Evolutionary conservation across 208 protist genomes (phyloP).

Genomic region (Acanthamoeba polyphaga): DNA sequence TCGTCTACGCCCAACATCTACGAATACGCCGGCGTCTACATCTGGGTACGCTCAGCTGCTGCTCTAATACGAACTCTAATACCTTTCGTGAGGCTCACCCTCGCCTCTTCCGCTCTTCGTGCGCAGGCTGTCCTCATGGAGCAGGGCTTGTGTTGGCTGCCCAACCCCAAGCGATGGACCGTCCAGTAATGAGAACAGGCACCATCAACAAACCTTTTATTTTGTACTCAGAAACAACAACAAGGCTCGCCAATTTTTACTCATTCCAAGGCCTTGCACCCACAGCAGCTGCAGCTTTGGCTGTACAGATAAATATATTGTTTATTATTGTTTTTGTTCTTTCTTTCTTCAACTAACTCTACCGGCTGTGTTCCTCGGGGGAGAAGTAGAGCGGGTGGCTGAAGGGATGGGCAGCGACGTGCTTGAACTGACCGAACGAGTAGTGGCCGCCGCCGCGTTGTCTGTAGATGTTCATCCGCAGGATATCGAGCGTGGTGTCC

Average conservation of each 20-base stretch:
- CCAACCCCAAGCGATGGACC: conserved; percentile 72
- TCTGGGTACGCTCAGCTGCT: conserved; percentile 2
- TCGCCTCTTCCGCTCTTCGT: too few relatives aligned
- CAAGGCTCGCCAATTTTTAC: too few relatives aligned
- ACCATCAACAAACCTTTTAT: too few relatives aligned
- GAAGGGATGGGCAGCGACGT: not conserved
- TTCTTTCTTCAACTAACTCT: too few relatives aligned
- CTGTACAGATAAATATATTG: too few relatives aligned
- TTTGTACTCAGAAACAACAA: too few relatives aligned
- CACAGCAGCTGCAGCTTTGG: too few relatives aligned
- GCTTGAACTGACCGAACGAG: not conserved
- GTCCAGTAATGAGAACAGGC: not conserved
- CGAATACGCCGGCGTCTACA: conserved; percentile 79
- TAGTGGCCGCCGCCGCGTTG: not conserved
- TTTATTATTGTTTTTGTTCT: too few relatives aligned
- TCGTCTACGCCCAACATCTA: conserved; percentile 79
- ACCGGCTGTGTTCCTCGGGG: too few relatives aligned
- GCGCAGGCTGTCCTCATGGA: conserved; percentile 77
- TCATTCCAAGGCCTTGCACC: too few relatives aligned
- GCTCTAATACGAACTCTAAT: not conserved
- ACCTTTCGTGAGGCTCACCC: too few relatives aligned
- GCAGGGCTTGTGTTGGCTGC: conserved; percentile 66
- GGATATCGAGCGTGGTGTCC: not conserved
- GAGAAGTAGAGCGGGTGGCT: not conserved
- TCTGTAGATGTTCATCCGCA: not conserved